phyloP scores from a whole-genome alignment of 495 filamentous ascomycete species.

The Lepraria neglecta region DNA sequence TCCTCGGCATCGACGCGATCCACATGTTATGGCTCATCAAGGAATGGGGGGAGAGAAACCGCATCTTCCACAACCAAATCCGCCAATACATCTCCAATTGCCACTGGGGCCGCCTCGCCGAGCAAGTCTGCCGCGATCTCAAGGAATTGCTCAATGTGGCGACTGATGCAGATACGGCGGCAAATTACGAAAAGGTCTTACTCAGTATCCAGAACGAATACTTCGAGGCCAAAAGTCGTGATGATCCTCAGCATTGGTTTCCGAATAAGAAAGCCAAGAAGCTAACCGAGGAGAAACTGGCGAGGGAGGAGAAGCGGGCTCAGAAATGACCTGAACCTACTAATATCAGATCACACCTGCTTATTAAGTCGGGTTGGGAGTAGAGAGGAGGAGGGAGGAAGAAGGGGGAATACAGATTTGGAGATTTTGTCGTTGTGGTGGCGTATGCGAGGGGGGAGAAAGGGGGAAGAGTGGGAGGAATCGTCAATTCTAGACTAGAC shows the following conservation, averaged over 20 bases:
- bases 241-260: slow-evolving; percentile 17
- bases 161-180: slow-evolving; percentile 19
- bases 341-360: not conserved
- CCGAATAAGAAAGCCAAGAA: slow-evolving; percentile 20
- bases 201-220: slow-evolving; percentile 19
- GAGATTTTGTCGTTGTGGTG: slow-evolving; percentile 10
- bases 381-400: not conserved
- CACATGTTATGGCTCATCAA: slow-evolving; percentile 23
- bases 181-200: slow-evolving; percentile 21
- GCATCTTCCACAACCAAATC: slow-evolving; percentile 13
- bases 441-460: not conserved
- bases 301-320: slow-evolving; percentile 16
- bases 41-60: slow-evolving; percentile 21
- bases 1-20: slow-evolving; percentile 14
- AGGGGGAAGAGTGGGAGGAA: not conserved
- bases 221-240: slow-evolving; percentile 12
- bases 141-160: slow-evolving; percentile 22
- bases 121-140: slow-evolving; percentile 22
- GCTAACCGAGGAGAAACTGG: slow-evolving; percentile 10
- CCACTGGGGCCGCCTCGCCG: slow-evolving; percentile 15
- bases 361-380: not conserved
- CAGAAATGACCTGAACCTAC: slow-evolving; percentile 16
- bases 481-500: not conserved
- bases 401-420: not conserved
- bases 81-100: slow-evolving; percentile 18